These are phyloP conservation scores for Straminergon stramineum DNA, from an alignment of 225 moss, liverwort and hornwort species.

Conservation along the genomic window DNA sequence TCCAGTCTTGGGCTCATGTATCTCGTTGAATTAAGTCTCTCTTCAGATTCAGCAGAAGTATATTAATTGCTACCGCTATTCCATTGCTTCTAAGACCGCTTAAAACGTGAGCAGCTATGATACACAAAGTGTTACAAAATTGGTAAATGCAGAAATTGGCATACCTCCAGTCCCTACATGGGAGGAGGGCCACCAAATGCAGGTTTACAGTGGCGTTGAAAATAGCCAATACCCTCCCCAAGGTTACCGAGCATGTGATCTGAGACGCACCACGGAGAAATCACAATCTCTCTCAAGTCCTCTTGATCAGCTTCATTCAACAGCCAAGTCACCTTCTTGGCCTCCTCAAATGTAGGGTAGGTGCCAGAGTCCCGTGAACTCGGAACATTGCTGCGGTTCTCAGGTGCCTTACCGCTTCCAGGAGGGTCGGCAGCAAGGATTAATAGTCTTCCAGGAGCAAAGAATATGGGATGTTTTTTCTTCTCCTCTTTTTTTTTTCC, in stretches of 20 bases:
- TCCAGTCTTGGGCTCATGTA: not conserved
- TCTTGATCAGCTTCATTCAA: slow-evolving; percentile 72
- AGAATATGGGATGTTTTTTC: slow-evolving; percentile 34
- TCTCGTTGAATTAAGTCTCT: not conserved
- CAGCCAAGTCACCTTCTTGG: slow-evolving; percentile 60
- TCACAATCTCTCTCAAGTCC: slow-evolving; percentile 66
- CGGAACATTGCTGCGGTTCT: slow-evolving; percentile 56
- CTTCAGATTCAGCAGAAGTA: not conserved
- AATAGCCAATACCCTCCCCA: slow-evolving; percentile 63
- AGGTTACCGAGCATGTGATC: slow-evolving; percentile 95
- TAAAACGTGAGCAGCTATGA: not conserved
- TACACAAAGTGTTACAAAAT: not conserved
- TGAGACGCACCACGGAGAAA: slow-evolving; percentile 89
- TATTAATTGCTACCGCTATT: not conserved
- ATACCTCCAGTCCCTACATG: not conserved
- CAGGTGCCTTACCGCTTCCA: slow-evolving; percentile 76
- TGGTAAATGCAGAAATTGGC: not conserved
- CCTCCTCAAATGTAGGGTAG: slow-evolving; percentile 80
- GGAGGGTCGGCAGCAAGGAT: slow-evolving; percentile 68
- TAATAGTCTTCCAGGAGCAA: slow-evolving; percentile 56
- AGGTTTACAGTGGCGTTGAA: slow-evolving; percentile 59
- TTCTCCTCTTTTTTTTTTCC: not conserved
- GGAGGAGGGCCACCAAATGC: slow-evolving; percentile 18
- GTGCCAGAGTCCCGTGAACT: slow-evolving; percentile 62
- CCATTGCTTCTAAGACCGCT: not conserved